A percentile compares a stretch with the other conserved stretches of the same genome.
Conservation (phyloP, 2,329 filamentous ascomycete genomes). For the Beauveria bassiana region DNA sequence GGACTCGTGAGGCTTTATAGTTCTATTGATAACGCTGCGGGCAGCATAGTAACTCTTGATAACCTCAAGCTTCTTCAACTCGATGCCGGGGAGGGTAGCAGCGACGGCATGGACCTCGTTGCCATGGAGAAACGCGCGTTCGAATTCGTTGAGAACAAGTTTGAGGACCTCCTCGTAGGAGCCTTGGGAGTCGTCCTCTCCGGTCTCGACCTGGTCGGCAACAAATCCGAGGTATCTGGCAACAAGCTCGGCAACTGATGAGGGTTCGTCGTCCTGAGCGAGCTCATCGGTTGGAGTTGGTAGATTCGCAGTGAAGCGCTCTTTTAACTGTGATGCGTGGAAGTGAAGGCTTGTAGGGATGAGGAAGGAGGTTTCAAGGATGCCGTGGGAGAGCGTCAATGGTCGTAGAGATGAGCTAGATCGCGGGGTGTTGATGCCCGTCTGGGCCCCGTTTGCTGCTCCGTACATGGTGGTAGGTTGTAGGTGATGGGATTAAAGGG, state of each 20-base stretch:
- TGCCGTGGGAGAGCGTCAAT: conserved; percentile 83
- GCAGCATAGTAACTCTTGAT: conserved; percentile 89
- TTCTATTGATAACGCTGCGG: conserved; percentile 72
- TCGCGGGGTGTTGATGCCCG: conserved; percentile 92
- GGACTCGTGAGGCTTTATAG: conserved; percentile 88
- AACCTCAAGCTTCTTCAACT: conserved; percentile 83
- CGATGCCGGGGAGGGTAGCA: conserved; percentile 79
- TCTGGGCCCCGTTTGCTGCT: conserved; percentile 75
- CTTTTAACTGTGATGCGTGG: conserved; percentile 89
- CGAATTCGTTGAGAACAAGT: conserved; percentile 89
- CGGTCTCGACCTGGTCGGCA: conserved; percentile 81
- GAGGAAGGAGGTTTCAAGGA: conserved; percentile 92
- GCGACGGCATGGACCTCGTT: conserved; percentile 94
- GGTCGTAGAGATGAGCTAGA: conserved; percentile 89
- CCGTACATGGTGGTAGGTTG: conserved; percentile 65
- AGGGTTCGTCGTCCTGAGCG: conserved; percentile 97
- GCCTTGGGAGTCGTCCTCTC: conserved; percentile 80
- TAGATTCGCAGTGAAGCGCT: conserved; percentile 76
- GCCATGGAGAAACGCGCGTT: conserved; percentile 85
- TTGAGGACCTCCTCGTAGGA: conserved; percentile 91
- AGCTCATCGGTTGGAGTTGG: conserved; percentile 93
- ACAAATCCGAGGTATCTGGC: conserved; percentile 89
- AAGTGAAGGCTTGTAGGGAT: conserved; percentile 94
- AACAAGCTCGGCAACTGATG: conserved; percentile 85
- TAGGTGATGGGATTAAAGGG: conserved; percentile 22